Conservation (phyloP, 306 rosid species). For the Quercus variabilis region DNA sequence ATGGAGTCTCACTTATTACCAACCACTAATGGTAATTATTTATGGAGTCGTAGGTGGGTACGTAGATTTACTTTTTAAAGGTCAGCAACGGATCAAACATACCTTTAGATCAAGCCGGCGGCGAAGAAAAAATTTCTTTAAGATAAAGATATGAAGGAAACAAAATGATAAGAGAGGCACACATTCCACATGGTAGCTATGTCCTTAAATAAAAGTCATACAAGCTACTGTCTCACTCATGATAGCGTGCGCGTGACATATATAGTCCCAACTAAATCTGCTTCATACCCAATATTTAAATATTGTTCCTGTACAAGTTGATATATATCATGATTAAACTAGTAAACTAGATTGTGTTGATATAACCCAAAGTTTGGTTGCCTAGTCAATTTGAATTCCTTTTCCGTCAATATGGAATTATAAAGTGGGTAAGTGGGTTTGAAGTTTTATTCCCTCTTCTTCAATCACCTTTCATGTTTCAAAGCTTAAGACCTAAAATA, state of each 20-base stretch:
- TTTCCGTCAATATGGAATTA: neutral
- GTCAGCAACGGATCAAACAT: no score
- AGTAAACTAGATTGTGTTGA: neutral
- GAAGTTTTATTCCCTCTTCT: neutral
- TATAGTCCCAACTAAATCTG: neutral
- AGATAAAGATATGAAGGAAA: no score
- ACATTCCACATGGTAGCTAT: no score
- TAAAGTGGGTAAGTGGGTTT: constrained; percentile 12
- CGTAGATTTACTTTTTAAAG: no score
- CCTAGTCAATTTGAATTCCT: neutral
- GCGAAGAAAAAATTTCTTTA: no score
- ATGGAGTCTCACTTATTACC: no score
- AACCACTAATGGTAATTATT: no score
- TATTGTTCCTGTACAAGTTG: neutral
- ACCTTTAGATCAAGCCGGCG: no score
- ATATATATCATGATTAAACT: neutral
- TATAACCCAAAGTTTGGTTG: neutral
- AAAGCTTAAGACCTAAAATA: neutral
- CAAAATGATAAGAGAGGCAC: no score
- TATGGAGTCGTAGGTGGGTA: no score
- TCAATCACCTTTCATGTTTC: neutral
- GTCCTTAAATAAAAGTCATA: no score
- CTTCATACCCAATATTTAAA: neutral
- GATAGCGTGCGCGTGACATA: neutral
- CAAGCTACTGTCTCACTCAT: neutral